Conservation (phyloP, 805 yeast species). For the Hanseniaspora valbyensis region DNA sequence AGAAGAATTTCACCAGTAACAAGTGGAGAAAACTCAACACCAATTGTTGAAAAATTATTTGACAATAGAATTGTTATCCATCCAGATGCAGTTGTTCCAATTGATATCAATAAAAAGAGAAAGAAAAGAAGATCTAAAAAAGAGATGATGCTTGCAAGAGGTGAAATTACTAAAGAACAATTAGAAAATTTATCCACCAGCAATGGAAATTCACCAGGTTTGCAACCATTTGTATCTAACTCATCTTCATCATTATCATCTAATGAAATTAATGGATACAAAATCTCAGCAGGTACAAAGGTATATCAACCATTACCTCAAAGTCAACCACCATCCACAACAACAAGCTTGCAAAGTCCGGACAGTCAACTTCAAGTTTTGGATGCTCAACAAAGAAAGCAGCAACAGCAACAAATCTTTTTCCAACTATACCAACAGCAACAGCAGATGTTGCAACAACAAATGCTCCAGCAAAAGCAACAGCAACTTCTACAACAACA, state of each 20-base stretch:
- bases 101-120: constrained; percentile 13
- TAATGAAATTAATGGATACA: not conserved
- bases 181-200: not conserved
- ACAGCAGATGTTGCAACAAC: not conserved
- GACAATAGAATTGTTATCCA: constrained; percentile 26
- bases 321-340: not conserved
- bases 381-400: not conserved
- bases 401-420: not conserved
- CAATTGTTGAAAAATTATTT: constrained; percentile 23
- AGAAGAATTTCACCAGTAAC: not conserved
- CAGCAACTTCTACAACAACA: not conserved
- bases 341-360: not conserved
- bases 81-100: constrained; percentile 19
- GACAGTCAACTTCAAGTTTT: not conserved
- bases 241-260: not conserved
- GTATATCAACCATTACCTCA: not conserved
- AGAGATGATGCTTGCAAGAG: constrained; percentile 11
- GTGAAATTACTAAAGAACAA: not conserved
- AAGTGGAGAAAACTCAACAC: constrained; percentile 12
- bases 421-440: constrained; percentile 13
- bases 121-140: constrained; percentile 15
- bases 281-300: not conserved
- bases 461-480: not conserved
- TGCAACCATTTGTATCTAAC: not conserved
- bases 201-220: not conserved